These are phyloP conservation scores for Naganishia onofrii DNA, from an alignment of 768 basidiomycete genomes.

Conservation along the genomic window DNA sequence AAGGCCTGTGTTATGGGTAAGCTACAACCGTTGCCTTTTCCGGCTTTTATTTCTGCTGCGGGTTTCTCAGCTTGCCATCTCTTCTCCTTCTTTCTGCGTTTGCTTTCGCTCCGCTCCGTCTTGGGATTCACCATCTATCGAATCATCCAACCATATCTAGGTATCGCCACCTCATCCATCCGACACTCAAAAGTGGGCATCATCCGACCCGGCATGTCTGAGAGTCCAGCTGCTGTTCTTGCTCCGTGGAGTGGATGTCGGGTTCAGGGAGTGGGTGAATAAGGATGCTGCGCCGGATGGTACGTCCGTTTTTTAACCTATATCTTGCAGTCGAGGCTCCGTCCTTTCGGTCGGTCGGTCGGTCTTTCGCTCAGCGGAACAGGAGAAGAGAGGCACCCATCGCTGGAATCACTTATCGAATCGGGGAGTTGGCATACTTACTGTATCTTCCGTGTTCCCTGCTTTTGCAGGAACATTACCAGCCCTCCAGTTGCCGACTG, in stretches of 20 bases:
- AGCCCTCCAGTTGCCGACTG: conserved; percentile 12
- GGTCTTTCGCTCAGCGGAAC: too few relatives aligned
- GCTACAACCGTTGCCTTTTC: not conserved
- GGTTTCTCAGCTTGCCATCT: not conserved
- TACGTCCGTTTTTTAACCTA: not conserved
- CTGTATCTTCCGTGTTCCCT: not conserved
- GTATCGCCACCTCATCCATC: conserved; percentile 20
- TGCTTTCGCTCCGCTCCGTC: not conserved
- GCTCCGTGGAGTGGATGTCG: conserved; percentile 19
- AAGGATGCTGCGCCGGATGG: conserved; percentile 28
- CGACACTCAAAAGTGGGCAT: conserved; percentile 24
- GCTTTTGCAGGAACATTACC: conserved; percentile 23
- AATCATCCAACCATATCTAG: too few relatives aligned
- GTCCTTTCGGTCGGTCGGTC: not conserved
- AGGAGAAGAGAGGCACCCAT: too few relatives aligned
- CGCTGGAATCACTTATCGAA: too few relatives aligned
- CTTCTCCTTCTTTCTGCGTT: not conserved
- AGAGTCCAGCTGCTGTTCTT: conserved; percentile 29
- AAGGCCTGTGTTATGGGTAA: conserved; percentile 28
- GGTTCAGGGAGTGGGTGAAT: conserved; percentile 28
- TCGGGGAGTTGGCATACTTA: too few relatives aligned
- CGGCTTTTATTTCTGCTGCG: too few relatives aligned
- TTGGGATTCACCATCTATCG: too few relatives aligned
- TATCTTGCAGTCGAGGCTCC: not conserved
- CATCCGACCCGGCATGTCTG: conserved; percentile 25